Conservation (phyloP, 306 rosid species). For the Dalbergia cochinchinensis region DNA sequence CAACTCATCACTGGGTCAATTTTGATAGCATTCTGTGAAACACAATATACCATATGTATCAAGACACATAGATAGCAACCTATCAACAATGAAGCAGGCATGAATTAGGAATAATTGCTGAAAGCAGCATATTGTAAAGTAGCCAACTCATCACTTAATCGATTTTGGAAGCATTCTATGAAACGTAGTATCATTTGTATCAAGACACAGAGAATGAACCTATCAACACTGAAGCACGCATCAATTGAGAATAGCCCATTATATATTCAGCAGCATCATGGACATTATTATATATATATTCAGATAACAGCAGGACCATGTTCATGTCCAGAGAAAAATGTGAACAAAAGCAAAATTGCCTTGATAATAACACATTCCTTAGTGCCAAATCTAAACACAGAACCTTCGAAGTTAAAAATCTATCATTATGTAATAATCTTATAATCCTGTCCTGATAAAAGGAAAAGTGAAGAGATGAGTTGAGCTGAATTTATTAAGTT, state of each 20-base stretch:
- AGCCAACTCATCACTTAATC: neutral
- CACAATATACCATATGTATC: neutral
- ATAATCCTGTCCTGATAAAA: too few relatives aligned
- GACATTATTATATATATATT: neutral
- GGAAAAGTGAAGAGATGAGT: too few relatives aligned
- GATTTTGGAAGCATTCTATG: neutral
- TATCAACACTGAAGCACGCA: neutral
- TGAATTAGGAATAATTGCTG: conserved; percentile 33
- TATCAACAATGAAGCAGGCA: neutral
- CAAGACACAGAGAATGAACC: too few relatives aligned
- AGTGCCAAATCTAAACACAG: neutral
- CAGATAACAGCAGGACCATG: too few relatives aligned
- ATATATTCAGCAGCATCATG: neutral
- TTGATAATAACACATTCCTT: neutral
- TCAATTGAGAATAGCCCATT: neutral
- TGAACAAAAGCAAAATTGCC: too few relatives aligned
- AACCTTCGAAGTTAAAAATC: neutral
- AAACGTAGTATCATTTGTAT: neutral
- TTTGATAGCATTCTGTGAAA: neutral
- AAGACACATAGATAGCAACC: neutral
- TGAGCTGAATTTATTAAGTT: neutral
- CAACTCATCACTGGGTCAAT: neutral
- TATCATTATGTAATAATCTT: neutral
- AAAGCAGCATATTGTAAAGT: conserved; percentile 22
- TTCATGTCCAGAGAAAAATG: too few relatives aligned